Conservation (phyloP, 768 basidiomycete species). For the Psilocybe azurescens region DNA sequence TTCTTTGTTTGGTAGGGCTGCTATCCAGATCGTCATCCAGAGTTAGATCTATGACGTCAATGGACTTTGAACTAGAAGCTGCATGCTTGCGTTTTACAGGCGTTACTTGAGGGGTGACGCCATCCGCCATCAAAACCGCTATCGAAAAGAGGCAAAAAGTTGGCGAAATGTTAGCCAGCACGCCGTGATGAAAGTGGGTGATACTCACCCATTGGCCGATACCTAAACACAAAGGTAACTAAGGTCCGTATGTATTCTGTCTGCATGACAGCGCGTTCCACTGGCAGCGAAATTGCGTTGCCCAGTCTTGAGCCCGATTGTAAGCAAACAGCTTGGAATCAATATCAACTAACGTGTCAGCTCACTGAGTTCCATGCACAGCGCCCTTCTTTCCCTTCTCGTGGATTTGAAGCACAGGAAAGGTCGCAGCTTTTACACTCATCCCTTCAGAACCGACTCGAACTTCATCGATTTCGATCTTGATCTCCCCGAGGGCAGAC, state of each 20-base stretch:
- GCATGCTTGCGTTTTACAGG: background rate
- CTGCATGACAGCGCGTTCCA: background rate
- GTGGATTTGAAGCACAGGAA: slow-evolving; percentile 21
- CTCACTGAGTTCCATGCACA: slow-evolving; percentile 31
- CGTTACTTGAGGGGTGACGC: slow-evolving; percentile 6
- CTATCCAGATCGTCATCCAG: slow-evolving; percentile 7
- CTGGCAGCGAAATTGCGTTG: background rate
- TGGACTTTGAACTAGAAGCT: background rate
- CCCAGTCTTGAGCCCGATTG: slow-evolving; percentile 17
- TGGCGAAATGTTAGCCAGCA: background rate
- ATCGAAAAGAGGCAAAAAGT: background rate
- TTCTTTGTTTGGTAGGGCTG: background rate
- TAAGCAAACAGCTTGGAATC: background rate
- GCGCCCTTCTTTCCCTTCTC: slow-evolving; percentile 33
- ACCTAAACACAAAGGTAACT: slow-evolving; percentile 21
- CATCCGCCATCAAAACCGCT: slow-evolving; percentile 20
- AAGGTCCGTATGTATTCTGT: slow-evolving; percentile 6
- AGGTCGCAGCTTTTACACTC: background rate
- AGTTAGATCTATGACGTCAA: slow-evolving; percentile 14
- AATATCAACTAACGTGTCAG: background rate
- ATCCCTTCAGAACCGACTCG: background rate
- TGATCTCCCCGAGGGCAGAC: slow-evolving; percentile 17
- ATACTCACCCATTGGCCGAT: slow-evolving; percentile 22
- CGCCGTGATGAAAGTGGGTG: too few relatives aligned
- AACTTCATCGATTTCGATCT: slow-evolving; percentile 7